These are phyloP conservation scores for Kodamaea alishanica DNA, from an alignment of 1,139 yeast genomes.

Conservation along the genomic window DNA sequence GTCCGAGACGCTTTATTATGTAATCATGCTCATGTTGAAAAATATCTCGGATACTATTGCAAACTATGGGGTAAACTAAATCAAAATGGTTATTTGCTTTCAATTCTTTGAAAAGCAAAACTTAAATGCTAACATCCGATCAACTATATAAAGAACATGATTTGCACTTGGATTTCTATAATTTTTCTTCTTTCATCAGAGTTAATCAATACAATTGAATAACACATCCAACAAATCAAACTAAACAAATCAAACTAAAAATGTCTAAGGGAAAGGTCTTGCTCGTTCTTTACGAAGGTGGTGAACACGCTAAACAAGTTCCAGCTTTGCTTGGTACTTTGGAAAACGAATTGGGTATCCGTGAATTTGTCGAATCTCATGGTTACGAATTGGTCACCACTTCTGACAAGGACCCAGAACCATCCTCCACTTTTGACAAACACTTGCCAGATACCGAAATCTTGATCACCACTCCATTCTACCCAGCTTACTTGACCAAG, in stretches of 20 bases:
- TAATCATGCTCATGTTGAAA: no score
- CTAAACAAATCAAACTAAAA: background rate
- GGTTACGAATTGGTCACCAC: constrained; percentile 72
- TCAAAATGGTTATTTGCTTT: no score
- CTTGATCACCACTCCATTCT: constrained; percentile 80
- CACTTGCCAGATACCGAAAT: constrained; percentile 70
- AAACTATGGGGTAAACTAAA: no score
- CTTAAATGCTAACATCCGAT: no score
- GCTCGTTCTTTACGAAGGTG: constrained; percentile 54
- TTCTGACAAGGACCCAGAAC: constrained; percentile 62
- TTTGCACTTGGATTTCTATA: no score
- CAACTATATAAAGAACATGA: no score
- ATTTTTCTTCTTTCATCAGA: no score
- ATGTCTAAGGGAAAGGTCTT: constrained; percentile 42
- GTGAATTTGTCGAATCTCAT: constrained; percentile 57
- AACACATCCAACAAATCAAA: background rate
- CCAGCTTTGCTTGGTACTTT: constrained; percentile 62
- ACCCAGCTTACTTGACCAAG: constrained; percentile 70
- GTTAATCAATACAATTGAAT: no score
- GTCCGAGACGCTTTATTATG: no score
- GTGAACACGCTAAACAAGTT: constrained; percentile 57
- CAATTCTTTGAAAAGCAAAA: no score
- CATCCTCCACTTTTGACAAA: constrained; percentile 53
- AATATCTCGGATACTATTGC: no score
- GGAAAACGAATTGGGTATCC: constrained; percentile 74